A percentile compares a stretch with the other conserved stretches of the same genome.
Conservation (phyloP, 2,329 filamentous ascomycete species). For the Calycina marina region DNA sequence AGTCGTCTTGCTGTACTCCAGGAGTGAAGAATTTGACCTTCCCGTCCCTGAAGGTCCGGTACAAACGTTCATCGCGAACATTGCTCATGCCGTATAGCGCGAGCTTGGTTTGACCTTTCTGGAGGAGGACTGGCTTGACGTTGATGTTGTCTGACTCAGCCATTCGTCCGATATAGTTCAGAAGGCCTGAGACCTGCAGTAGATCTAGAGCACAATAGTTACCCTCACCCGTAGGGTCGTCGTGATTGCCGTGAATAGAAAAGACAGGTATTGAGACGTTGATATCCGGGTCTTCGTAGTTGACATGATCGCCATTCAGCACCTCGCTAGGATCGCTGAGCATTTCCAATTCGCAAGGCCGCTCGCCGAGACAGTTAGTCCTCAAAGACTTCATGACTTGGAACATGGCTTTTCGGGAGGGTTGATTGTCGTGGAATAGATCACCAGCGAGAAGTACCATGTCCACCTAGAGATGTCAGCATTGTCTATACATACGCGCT, state of each 20-base stretch:
- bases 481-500: not conserved
- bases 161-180: conserved; percentile 92
- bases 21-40: conserved; percentile 91
- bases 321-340: conserved; percentile 84
- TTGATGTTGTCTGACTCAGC: conserved; percentile 88
- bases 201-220: conserved; percentile 84
- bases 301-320: conserved; percentile 83
- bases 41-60: conserved; percentile 81
- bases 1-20: conserved; percentile 64
- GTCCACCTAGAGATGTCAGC: conserved; percentile 45
- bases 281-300: conserved; percentile 95
- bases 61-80: conserved; percentile 86
- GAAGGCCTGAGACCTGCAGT: conserved; percentile 74
- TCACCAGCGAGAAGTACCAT: conserved; percentile 95
- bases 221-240: conserved; percentile 93
- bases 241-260: conserved; percentile 96
- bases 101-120: conserved; percentile 86
- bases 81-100: conserved; percentile 92
- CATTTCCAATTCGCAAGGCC: conserved; percentile 89
- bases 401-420: conserved; percentile 87
- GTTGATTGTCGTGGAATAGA: conserved; percentile 96
- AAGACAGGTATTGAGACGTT: conserved; percentile 96
- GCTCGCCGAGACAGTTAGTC: conserved; percentile 88
- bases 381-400: conserved; percentile 92
- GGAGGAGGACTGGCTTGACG: conserved; percentile 79